phyloP scores from a whole-genome alignment of 192 early-diverging fungal species.

The Radiomyces spectabilis region DNA sequence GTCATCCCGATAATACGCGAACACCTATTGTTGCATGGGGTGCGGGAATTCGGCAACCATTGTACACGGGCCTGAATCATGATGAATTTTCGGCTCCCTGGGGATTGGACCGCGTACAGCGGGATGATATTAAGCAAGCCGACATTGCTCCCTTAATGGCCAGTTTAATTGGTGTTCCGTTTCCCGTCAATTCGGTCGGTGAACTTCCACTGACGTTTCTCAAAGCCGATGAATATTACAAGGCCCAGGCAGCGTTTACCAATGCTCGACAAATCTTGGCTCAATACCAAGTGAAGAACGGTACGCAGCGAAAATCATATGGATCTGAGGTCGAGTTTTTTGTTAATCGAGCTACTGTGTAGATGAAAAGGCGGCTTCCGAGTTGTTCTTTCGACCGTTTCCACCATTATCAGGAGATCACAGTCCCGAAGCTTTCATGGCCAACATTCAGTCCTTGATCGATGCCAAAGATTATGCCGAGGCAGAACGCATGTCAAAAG shows the following conservation, averaged over 20 bases:
- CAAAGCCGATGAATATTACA: slow-evolving; percentile 59
- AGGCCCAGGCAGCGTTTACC: slow-evolving; percentile 66
- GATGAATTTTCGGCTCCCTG: slow-evolving; percentile 69
- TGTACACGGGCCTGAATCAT: slow-evolving; percentile 53
- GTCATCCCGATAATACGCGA: slow-evolving; percentile 90
- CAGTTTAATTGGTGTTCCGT: slow-evolving; percentile 75
- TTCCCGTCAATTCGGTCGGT: slow-evolving; percentile 93
- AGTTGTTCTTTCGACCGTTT: slow-evolving; percentile 78
- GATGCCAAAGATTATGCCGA: slow-evolving; percentile 48
- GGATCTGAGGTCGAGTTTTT: neutral
- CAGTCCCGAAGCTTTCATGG: slow-evolving; percentile 41
- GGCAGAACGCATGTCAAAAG: slow-evolving; percentile 59
- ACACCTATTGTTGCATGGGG: slow-evolving; percentile 96
- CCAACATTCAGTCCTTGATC: slow-evolving; percentile 55
- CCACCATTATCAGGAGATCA: slow-evolving; percentile 48
- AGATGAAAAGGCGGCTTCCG: slow-evolving; percentile 67
- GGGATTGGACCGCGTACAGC: slow-evolving; percentile 50
- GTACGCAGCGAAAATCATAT: slow-evolving; percentile 5
- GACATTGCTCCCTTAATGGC: slow-evolving; percentile 97
- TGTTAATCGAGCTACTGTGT: neutral
- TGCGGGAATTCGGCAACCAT: slow-evolving; percentile 71
- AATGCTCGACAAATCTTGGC: slow-evolving; percentile 83
- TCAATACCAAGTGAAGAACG: slow-evolving; percentile 82
- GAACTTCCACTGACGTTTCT: slow-evolving; percentile 78
- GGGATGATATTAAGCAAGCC: slow-evolving; percentile 88